phyloP scores from a whole-genome alignment of 192 early-diverging fungal species.

The Backusella psychrophila region DNA sequence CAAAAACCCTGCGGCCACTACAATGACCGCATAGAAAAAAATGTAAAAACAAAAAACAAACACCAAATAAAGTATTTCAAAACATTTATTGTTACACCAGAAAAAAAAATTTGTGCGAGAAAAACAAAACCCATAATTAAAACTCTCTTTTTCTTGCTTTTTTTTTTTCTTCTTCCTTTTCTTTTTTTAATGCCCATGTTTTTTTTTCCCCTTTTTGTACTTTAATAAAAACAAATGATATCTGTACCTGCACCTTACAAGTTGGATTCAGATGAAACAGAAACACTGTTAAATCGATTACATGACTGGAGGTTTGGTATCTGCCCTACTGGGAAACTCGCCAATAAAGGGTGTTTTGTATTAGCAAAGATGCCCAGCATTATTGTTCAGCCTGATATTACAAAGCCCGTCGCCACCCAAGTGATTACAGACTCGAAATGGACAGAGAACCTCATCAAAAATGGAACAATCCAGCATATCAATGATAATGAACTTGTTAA shows the following conservation, averaged over 20 bases:
- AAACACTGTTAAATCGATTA: not conserved
- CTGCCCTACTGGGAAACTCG: not conserved
- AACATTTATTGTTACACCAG: not conserved
- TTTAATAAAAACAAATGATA: slow-evolving; percentile 1
- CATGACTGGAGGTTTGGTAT: not conserved
- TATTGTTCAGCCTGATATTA: not conserved
- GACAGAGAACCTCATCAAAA: not conserved
- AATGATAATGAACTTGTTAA: not conserved
- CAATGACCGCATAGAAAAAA: not conserved
- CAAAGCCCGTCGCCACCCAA: not conserved
- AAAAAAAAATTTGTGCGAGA: not conserved
- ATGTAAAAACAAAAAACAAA: not conserved
- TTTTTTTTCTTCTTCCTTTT: not conserved
- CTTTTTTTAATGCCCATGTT: not conserved
- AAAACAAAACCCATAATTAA: not conserved
- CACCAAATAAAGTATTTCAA: not conserved
- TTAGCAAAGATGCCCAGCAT: not conserved
- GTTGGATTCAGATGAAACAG: not conserved
- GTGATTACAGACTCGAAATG: not conserved
- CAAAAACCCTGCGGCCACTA: not conserved
- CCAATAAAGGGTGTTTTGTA: not conserved
- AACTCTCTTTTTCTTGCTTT: not conserved
- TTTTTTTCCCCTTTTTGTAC: not conserved
- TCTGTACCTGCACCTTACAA: not conserved
- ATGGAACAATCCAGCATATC: not conserved